Evolutionary conservation across 1,284 basidiomycete species (phyloP).

Genomic region (Marasmius oreades): DNA sequence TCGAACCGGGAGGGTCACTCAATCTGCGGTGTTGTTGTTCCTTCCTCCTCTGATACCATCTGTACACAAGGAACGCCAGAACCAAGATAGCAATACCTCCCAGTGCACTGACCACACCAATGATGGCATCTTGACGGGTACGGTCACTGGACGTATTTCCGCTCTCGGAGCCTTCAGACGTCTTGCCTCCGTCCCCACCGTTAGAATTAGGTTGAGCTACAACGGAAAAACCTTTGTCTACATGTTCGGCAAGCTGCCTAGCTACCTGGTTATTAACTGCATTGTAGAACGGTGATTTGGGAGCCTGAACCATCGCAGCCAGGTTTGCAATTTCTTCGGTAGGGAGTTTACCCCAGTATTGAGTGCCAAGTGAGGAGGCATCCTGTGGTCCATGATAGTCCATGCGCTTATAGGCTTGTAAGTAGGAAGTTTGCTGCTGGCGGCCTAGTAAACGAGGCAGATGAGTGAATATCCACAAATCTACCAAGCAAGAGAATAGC

Average conservation of each 20-base stretch:
- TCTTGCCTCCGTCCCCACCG: slow-evolving; percentile 21
- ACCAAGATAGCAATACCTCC: slow-evolving; percentile 68
- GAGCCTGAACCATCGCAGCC: slow-evolving; percentile 50
- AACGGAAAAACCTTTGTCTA: slow-evolving; percentile 58
- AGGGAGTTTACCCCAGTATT: slow-evolving; percentile 62
- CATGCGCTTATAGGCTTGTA: slow-evolving; percentile 57
- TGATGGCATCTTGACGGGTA: slow-evolving; percentile 70
- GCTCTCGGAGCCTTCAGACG: slow-evolving; percentile 18
- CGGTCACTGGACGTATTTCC: slow-evolving; percentile 28
- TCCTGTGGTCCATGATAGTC: slow-evolving; percentile 48
- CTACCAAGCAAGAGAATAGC: slow-evolving; percentile 5
- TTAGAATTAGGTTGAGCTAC: slow-evolving; percentile 37
- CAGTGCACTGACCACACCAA: slow-evolving; percentile 74
- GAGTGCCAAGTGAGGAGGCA: slow-evolving; percentile 45
- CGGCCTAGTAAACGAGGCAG: slow-evolving; percentile 19
- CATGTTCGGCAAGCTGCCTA: slow-evolving; percentile 48
- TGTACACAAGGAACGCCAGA: slow-evolving; percentile 59
- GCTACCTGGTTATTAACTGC: slow-evolving; percentile 35
- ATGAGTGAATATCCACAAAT: slow-evolving; percentile 2
- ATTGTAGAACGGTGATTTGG: slow-evolving; percentile 59
- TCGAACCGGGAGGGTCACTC: slow-evolving; percentile 46
- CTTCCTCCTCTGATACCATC: slow-evolving; percentile 54
- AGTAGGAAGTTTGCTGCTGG: slow-evolving; percentile 50
- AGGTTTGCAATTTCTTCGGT: slow-evolving; percentile 42
- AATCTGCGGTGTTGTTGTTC: slow-evolving; percentile 63